Evolutionary conservation across 2,329 filamentous ascomycete species (phyloP), one percentile per base, ranked within the genome.

Genomic region (Neopestalotiopsis sp.): DNA sequence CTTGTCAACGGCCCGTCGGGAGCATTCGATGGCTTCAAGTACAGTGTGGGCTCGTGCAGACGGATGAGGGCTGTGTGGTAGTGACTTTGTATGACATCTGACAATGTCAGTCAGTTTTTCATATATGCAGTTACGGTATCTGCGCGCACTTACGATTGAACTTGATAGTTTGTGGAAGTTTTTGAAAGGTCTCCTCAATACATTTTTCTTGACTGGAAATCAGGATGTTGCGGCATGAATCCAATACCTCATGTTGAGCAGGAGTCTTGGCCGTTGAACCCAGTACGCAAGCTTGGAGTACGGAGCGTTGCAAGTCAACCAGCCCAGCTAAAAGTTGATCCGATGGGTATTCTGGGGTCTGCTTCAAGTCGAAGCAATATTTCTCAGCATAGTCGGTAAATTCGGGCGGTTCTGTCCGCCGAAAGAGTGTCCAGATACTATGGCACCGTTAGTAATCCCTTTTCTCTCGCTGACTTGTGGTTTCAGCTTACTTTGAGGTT

Each of bases 81-180:
- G 63, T 65, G 63, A 24, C 40, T 65, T n/a, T 17, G 45, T 12
- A 65, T 30, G 17, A 65, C 12, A n/a, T 65, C 63, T 65, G 32
- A 9, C n/a, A 17, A 9, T 5, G 13, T 63, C n/a, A 14, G 61
- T 9, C 45, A n/a, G 20, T 17, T 9, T 53, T 4, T 17, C 17
- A 24, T 10, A 7, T 38, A n/a, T n/a, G 45, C 45, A 53, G 14
- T 9, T 7, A 7, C 17, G n/a, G n/a, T 24, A n/a, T 10, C 45
- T 53, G 45, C 17, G 20, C 13, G 38, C 34, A 65, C n/a, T 56
- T n/a, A 65, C 63, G 42, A n/a, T 56, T 65, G 14, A 24, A 30
- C 10, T 20, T 20, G 3, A 63, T 24, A 3, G 17, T 28, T 14
- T 63, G 28, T 13, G 61, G 61, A 6, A 40, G 13, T 6, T 45